Base-by-base conservation (phyloP, 305 asterid species). In the Solanum chacoense region DNA sequence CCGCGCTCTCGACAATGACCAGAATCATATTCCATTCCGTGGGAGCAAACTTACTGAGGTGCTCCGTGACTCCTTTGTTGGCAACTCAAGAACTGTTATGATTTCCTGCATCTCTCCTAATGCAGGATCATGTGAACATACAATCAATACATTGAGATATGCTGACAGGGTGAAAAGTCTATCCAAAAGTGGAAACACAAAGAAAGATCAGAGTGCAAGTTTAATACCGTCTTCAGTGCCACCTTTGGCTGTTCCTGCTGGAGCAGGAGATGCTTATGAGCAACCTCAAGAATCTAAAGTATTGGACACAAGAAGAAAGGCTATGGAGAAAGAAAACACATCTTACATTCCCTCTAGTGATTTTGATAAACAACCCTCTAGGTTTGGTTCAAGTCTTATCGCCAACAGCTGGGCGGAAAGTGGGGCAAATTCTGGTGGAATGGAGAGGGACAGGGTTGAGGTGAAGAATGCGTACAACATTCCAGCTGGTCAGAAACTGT, bases 81-180 rank as follows among this genome's bases (percentile, higher is more conserved):
- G 99, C 87, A 95, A 98, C 90, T 96, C 99, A 86, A 95, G 99
- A 36, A 98, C 99, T 18, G 99, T 98, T n/a, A 98, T 98, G 99
- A 92, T 96, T 72, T 98, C 99, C 40, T 98, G 99, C 73, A 92
- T 98, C 84, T 96, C 99, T 26, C 99, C 99, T 71, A 95, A 94
- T 88, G 90, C 99, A 14, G 98, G 99, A 90, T 98, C 98, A 84
- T 98, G 99, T 86, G 99, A 98, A 88, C 99, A 98, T 93, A 95
- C 99, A 11, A 90, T 98, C 90, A 98, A 98, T 92, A 98, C 99
- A 20, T 93, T 98, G 91, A 93, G 99, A 98, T 98, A 98, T 89
- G 99, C 99, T 8, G 99, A 98, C 91, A 98, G 99, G 95, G 99
- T 98, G 81, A 98, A 98, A 94, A 96, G 99, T 92, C 98, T 98